Conservation (phyloP, 345 rosid genomes). For the Gossypium rotundifolium region DNA sequence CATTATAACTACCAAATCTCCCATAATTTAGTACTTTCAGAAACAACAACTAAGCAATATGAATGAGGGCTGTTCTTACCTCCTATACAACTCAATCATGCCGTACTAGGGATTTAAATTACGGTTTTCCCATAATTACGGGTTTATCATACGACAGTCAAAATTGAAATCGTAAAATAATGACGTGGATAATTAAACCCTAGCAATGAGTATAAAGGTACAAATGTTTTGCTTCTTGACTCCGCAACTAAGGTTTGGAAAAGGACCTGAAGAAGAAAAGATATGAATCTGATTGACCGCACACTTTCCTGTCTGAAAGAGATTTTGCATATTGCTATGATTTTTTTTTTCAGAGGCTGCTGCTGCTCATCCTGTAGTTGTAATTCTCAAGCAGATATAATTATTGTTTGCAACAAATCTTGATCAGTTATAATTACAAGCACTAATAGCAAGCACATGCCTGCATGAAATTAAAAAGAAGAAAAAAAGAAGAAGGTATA, state of each 20-base stretch:
- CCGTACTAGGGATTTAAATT: no score
- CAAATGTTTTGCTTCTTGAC: constrained; percentile 45
- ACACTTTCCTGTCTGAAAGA: constrained; percentile 14
- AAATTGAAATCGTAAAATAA: no score
- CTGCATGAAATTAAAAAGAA: constrained; percentile 24
- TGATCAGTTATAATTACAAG: constrained; percentile 30
- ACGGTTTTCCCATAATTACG: no score
- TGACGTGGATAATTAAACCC: no score
- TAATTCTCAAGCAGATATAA: constrained; percentile 21
- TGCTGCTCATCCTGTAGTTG: not conserved
- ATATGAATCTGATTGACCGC: constrained; percentile 16
- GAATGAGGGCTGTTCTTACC: not conserved
- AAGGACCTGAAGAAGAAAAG: constrained; percentile 12
- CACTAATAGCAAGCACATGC: constrained; percentile 44
- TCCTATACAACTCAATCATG: constrained; percentile 9
- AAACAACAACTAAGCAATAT: constrained; percentile 9
- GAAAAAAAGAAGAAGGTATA: not conserved
- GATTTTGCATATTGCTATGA: not conserved
- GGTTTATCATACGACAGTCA: no score
- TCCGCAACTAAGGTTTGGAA: constrained; percentile 36
- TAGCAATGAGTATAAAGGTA: constrained; percentile 3
- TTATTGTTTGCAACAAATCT: constrained; percentile 24
- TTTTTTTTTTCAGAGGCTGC: not conserved
- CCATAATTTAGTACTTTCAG: constrained; percentile 42
- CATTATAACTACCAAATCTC: constrained; percentile 23